Evolutionary conservation across 768 basidiomycete species (phyloP).

Genomic region (Mycena floridula): DNA sequence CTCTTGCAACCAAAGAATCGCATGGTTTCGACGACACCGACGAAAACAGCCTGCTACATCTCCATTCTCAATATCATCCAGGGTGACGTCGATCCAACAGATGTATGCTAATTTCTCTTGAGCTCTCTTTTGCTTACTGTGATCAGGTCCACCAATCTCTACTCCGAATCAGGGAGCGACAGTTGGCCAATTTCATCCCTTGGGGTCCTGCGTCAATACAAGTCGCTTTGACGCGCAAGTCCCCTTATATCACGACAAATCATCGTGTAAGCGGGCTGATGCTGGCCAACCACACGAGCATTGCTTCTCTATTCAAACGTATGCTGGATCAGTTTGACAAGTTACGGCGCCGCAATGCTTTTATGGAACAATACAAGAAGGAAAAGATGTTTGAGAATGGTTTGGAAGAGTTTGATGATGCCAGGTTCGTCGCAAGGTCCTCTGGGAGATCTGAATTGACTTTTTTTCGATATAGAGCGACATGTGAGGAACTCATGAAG

Average conservation of each 20-base stretch:
- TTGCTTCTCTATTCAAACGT: constrained; percentile 91
- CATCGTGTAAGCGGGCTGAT: constrained; percentile 97
- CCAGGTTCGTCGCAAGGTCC: constrained; percentile 52
- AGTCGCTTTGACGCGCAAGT: constrained; percentile 88
- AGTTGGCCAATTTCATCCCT: constrained; percentile 96
- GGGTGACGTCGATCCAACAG: constrained; percentile 96
- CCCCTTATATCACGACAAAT: constrained; percentile 81
- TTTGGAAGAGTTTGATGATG: constrained; percentile 94
- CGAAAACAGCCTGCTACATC: constrained; percentile 92
- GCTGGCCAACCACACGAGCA: constrained; percentile 99
- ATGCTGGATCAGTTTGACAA: constrained; percentile 95
- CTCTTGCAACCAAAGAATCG: constrained; percentile 97
- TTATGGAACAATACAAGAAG: constrained; percentile 96
- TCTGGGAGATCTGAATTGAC: constrained; percentile 1
- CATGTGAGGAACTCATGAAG: constrained; percentile 80
- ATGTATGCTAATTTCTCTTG: constrained; percentile 49
- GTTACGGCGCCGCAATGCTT: constrained; percentile 83
- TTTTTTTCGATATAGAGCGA: constrained; percentile 46
- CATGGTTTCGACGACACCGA: constrained; percentile 92
- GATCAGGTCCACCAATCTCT: constrained; percentile 92
- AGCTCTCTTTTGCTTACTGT: constrained; percentile 2
- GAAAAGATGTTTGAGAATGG: constrained; percentile 93
- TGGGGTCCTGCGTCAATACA: constrained; percentile 99
- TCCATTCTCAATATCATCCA: constrained; percentile 98
- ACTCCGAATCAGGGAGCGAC: constrained; percentile 91